Percentiles rank a stretch among this genome's conserved stretches.
These are phyloP conservation scores for Carpediemonas membranifera DNA, from an alignment of 78 protist species.

Conservation along the genomic window DNA sequence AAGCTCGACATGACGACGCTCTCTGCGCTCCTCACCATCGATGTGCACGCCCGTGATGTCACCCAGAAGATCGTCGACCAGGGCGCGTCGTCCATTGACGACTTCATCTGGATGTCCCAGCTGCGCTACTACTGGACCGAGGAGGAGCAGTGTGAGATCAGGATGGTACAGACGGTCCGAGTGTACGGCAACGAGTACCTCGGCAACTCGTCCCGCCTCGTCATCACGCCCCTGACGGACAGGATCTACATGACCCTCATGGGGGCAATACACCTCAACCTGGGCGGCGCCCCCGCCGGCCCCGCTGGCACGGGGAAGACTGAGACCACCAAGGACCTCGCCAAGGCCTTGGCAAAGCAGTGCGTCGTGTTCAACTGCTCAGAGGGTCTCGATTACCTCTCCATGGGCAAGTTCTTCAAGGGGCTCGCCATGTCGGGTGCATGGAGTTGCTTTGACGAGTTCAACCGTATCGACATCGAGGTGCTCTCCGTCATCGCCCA, in stretches of 20 bases:
- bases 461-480: conserved; percentile 63
- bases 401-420: conserved; percentile 54
- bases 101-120: conserved; percentile 73
- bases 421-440: conserved; percentile 69
- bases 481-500: conserved; percentile 44
- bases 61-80: background rate
- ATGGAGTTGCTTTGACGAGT: conserved; percentile 79
- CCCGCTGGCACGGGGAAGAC: conserved; percentile 85
- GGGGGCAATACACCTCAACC: conserved; percentile 62
- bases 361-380: conserved; percentile 75
- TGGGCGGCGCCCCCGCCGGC: conserved; percentile 78
- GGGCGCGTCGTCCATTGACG: background rate
- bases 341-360: conserved; percentile 62
- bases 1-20: conserved; percentile 31
- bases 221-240: conserved; percentile 77
- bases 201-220: conserved; percentile 67
- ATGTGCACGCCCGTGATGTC: conserved; percentile 34
- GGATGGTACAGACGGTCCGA: conserved; percentile 32
- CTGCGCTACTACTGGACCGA: conserved; percentile 64
- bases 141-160: conserved; percentile 26
- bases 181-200: conserved; percentile 76
- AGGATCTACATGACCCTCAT: conserved; percentile 73
- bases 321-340: conserved; percentile 64
- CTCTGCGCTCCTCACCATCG: conserved; percentile 17
- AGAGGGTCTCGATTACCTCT: conserved; percentile 48